phyloP scores from a whole-genome alignment of 2,329 filamentous ascomycete genomes.

The Iodosphaeria phyllophila region DNA sequence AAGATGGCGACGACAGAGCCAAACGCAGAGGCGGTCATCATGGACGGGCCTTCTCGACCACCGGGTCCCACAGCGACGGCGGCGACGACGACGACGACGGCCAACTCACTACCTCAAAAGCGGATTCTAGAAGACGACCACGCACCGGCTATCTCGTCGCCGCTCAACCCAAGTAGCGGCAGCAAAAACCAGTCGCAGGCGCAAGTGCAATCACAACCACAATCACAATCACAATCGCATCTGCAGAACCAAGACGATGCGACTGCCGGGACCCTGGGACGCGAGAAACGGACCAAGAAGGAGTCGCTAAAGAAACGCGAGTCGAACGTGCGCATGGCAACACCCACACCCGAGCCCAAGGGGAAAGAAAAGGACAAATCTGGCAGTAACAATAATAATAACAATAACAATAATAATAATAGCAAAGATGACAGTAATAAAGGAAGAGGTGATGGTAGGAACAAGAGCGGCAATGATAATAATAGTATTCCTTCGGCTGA shows the following conservation, averaged over 20 bases:
- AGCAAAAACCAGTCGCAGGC: slow-evolving; percentile 16
- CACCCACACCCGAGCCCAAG: slow-evolving; percentile 39
- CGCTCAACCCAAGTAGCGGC: slow-evolving; percentile 49
- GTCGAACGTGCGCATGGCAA: slow-evolving; percentile 34
- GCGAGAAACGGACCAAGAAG: slow-evolving; percentile 41
- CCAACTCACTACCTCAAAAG: slow-evolving; percentile 40
- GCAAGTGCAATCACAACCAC: too few relatives aligned
- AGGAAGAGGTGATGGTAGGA: too few relatives aligned
- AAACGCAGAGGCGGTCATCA: too few relatives aligned
- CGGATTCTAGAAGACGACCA: slow-evolving; percentile 51
- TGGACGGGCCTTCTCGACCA: slow-evolving; percentile 12
- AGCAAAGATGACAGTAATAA: too few relatives aligned
- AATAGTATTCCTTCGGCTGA: too few relatives aligned
- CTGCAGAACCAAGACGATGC: too few relatives aligned
- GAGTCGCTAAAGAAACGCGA: slow-evolving; percentile 52
- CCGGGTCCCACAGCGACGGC: slow-evolving; percentile 7
- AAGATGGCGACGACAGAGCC: too few relatives aligned
- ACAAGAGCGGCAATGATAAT: too few relatives aligned
- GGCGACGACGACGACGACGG: slow-evolving; percentile 15
- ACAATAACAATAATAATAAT: too few relatives aligned
- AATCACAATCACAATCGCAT: slow-evolving; percentile 15
- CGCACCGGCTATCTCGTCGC: slow-evolving; percentile 51
- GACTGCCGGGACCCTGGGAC: slow-evolving; percentile 17
- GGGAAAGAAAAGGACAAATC: slow-evolving; percentile 15
- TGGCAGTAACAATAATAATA: background rate